Conservation (phyloP, 2,329 filamentous ascomycete genomes). For the Hypoxylon sp. region DNA sequence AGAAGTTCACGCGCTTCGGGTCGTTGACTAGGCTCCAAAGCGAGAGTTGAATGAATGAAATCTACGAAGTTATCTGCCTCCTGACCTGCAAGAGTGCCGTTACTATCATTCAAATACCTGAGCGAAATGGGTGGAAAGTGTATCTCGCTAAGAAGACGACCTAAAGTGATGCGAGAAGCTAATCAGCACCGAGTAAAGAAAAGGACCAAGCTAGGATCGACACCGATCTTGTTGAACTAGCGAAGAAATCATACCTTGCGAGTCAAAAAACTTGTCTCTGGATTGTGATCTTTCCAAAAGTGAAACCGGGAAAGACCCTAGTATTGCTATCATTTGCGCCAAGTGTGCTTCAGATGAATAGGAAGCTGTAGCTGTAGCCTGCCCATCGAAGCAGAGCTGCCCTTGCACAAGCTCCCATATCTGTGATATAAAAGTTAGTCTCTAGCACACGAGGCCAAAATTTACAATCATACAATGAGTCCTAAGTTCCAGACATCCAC, state of each 20-base stretch:
- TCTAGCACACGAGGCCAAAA: background rate
- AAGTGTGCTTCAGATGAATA: slow-evolving; percentile 4
- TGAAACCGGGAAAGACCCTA: background rate
- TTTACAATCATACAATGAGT: background rate
- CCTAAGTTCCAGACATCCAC: background rate
- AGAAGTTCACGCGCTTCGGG: background rate
- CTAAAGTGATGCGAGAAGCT: background rate
- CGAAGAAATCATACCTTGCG: background rate
- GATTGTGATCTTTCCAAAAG: background rate
- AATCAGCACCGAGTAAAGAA: background rate
- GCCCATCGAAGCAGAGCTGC: background rate
- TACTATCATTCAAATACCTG: slow-evolving; percentile 1
- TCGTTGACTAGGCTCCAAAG: background rate
- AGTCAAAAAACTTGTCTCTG: background rate
- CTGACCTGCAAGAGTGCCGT: background rate
- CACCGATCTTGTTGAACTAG: background rate
- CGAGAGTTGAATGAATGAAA: background rate
- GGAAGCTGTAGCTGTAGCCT: background rate
- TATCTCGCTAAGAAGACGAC: background rate
- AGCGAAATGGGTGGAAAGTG: background rate
- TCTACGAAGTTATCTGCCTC: slow-evolving; percentile 1
- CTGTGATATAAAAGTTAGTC: background rate
- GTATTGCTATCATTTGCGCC: background rate
- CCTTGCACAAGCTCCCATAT: slow-evolving; percentile 1
- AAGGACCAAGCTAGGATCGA: background rate